phyloP scores from a whole-genome alignment of 208 protist species.

The Plasmodiophora brassicae region DNA sequence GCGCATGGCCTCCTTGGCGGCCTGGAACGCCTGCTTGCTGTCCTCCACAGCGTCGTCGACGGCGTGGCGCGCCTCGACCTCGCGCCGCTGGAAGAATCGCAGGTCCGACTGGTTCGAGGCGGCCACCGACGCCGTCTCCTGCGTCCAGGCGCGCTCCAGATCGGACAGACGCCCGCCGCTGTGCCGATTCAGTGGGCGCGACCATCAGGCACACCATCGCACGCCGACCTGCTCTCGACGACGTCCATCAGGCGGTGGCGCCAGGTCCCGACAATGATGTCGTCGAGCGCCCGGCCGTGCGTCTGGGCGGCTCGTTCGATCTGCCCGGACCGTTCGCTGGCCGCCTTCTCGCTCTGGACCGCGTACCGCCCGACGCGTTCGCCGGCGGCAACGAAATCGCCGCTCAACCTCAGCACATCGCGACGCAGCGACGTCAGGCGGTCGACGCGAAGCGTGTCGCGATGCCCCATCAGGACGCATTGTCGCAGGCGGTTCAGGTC shows the following conservation, averaged over 20 bases:
- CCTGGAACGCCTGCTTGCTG: background rate
- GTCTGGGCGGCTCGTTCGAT: background rate
- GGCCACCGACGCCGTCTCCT: too few relatives aligned
- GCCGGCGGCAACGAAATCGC: background rate
- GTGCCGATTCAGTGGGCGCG: too few relatives aligned
- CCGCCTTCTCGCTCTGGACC: background rate
- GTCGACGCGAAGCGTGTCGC: background rate
- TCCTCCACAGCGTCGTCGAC: background rate
- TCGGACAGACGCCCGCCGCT: background rate
- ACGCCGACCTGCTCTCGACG: too few relatives aligned
- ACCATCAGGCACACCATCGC: too few relatives aligned
- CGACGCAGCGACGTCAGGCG: background rate
- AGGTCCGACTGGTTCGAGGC: too few relatives aligned
- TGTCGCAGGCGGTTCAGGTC: background rate
- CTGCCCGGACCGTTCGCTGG: background rate
- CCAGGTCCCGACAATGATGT: too few relatives aligned
- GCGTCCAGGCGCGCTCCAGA: background rate
- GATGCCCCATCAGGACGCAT: background rate
- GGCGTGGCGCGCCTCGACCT: too few relatives aligned
- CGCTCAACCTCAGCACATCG: background rate
- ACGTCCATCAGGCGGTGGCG: too few relatives aligned
- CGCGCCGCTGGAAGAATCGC: too few relatives aligned
- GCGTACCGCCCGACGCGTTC: background rate
- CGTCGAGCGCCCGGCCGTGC: background rate
- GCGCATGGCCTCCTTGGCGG: background rate